Evolutionary conservation across 2,329 filamentous ascomycete species (phyloP), one percentile per base, ranked within the genome.

Genomic region (Penicillium sp.): DNA sequence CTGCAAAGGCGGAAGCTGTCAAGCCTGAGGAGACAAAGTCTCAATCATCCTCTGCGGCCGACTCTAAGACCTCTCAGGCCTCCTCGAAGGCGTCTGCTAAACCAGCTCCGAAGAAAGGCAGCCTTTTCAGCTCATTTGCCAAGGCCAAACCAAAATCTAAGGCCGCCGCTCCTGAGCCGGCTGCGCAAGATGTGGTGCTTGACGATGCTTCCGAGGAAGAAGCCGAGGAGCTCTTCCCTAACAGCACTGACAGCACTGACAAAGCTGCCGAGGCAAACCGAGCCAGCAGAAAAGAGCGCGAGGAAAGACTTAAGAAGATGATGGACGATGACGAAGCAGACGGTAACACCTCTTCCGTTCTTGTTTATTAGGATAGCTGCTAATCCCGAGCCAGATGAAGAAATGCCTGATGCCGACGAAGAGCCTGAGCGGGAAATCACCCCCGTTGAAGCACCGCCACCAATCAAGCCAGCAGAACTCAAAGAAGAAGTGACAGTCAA

Each of bases 71-170:
- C 31, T 65, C 69, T 21, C 61, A 70, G 38, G 50, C 62, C 7
- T 69, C 70, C 64, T 69, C 66, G 55, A 77, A 65, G 56, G 65
- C 57, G 55, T 69, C 56, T 60, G 70, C 48, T 27, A 80, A 79
- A 59, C 53, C 69, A 16, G 66, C 76, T 2, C 68, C 72, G 3
- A 90, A 89, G 49, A 79, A 77, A 14, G 83, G 86, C 3, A 83
- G 83, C 55, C 84, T 95, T 24, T 91, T 94, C 79, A 87, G 88
- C 56, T 88, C 90, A 0, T 95, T 95, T 69, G 88, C 89, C 2
- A 87, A 86, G 63, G 77, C 86, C 4, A 90, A 83, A 65, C 79
- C 84, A 9, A 90, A 86, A 64, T 60, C 61, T 60, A 80, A 74
- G 66, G 73, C 75, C 13, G 73, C 75, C 2, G 69, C 77, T 29